Evolutionary conservation across 371 early-diverging fungal genomes (phyloP).

Genomic region (Apophysomyces ossiformis): DNA sequence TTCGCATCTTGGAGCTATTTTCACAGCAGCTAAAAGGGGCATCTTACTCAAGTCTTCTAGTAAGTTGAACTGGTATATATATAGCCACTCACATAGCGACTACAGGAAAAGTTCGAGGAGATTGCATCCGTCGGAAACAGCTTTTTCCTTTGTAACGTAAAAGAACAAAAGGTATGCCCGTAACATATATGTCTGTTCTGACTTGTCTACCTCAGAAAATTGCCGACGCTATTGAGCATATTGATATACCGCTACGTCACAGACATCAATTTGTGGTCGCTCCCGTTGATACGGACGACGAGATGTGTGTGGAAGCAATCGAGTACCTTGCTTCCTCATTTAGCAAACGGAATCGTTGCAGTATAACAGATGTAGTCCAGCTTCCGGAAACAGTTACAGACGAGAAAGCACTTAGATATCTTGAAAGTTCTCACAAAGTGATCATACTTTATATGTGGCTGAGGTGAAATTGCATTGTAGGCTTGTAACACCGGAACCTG

Average conservation of each 20-base stretch:
- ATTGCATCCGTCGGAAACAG: constrained; percentile 66
- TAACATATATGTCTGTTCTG: background rate
- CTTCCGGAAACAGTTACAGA: constrained; percentile 44
- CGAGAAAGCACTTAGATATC: constrained; percentile 39
- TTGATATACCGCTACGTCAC: constrained; percentile 65
- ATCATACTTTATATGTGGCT: constrained; percentile 92
- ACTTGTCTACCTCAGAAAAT: constrained; percentile 37
- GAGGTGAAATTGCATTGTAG: constrained; percentile 43
- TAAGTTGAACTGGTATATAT: constrained; percentile 26
- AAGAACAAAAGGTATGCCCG: constrained; percentile 57
- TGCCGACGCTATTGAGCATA: constrained; percentile 68
- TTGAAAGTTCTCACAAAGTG: constrained; percentile 77
- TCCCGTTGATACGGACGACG: constrained; percentile 60
- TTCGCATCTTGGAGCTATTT: constrained; percentile 84
- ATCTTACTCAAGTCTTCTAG: constrained; percentile 67
- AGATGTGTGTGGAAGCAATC: constrained; percentile 27
- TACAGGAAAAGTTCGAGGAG: constrained; percentile 69
- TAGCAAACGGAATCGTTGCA: constrained; percentile 36
- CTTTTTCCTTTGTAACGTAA: constrained; percentile 81
- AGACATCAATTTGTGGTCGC: constrained; percentile 70
- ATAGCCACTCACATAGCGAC: constrained; percentile 13
- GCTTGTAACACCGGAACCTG: background rate
- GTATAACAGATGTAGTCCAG: constrained; percentile 51
- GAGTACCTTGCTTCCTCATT: constrained; percentile 45
- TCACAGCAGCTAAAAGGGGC: constrained; percentile 71